Evolutionary conservation across 169 alveolate species (phyloP).

Genomic region (Amoebophrya sp.): DNA sequence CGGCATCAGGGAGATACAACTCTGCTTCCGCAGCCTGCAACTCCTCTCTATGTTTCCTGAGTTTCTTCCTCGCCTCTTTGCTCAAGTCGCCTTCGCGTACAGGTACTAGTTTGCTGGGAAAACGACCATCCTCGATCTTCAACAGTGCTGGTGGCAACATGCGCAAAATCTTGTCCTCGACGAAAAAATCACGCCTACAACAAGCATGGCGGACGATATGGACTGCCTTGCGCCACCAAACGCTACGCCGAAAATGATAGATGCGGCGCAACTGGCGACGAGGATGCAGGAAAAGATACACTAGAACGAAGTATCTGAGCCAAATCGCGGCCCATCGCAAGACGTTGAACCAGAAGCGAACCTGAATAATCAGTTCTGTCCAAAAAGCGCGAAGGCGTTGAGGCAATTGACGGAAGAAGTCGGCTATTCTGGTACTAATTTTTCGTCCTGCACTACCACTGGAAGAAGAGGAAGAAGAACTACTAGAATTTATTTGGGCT

Average conservation of each 20-base stretch:
- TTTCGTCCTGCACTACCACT: no score
- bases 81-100: neutral
- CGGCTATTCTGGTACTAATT: no score
- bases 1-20: neutral
- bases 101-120: neutral
- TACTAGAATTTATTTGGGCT: no score
- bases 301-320: no score
- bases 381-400: no score
- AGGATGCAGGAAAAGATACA: no score
- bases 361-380: no score
- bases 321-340: no score
- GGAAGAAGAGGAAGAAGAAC: no score
- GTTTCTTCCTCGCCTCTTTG: neutral
- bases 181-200: neutral
- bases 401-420: no score
- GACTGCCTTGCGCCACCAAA: neutral
- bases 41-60: neutral
- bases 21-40: neutral
- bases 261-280: no score
- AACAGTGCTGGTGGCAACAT: neutral
- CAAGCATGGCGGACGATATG: neutral
- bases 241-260: neutral
- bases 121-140: neutral
- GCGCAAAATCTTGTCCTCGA: slow-evolving; percentile 2
- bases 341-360: no score